Percentiles rank a stretch among this genome's conserved stretches.
Evolutionary conservation across 805 yeast genomes (phyloP).

Genomic region (Spathaspora gorwiae): DNA sequence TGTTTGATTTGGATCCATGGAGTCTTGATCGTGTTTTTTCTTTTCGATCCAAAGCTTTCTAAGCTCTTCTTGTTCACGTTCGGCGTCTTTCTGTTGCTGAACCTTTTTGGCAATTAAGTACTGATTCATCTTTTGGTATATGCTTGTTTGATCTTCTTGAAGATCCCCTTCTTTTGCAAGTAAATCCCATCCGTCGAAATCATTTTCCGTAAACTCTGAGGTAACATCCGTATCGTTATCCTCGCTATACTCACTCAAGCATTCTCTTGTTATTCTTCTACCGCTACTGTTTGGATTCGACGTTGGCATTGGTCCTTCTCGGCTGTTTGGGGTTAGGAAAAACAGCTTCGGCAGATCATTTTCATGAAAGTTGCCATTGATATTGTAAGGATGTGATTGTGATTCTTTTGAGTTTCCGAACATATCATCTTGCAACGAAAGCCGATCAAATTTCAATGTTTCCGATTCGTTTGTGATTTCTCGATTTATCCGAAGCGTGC

Average conservation of each 20-base stretch:
- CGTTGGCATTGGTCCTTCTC: neutral
- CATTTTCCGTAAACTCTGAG: conserved; percentile 34
- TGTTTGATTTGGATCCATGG: conserved; percentile 14
- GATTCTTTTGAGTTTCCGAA: neutral
- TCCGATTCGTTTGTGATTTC: neutral
- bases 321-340: neutral
- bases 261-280: conserved; percentile 7
- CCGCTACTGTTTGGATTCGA: neutral
- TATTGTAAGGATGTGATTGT: neutral
- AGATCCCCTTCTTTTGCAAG: conserved; percentile 33
- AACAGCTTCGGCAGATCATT: conserved; percentile 1
- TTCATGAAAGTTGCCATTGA: neutral
- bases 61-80: conserved; percentile 29
- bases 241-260: conserved; percentile 34
- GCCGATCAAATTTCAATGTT: neutral
- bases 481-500: neutral
- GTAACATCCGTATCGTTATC: conserved; percentile 36
- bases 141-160: conserved; percentile 5
- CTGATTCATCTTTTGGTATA: conserved; percentile 25
- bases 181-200: conserved; percentile 33
- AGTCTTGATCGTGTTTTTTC: conserved; percentile 11
- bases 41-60: conserved; percentile 11
- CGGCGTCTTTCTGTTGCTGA: conserved; percentile 27
- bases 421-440: neutral
- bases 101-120: conserved; percentile 18